Evolutionary conservation across 345 rosid genomes (phyloP).

Genomic region (Acer negundo): DNA sequence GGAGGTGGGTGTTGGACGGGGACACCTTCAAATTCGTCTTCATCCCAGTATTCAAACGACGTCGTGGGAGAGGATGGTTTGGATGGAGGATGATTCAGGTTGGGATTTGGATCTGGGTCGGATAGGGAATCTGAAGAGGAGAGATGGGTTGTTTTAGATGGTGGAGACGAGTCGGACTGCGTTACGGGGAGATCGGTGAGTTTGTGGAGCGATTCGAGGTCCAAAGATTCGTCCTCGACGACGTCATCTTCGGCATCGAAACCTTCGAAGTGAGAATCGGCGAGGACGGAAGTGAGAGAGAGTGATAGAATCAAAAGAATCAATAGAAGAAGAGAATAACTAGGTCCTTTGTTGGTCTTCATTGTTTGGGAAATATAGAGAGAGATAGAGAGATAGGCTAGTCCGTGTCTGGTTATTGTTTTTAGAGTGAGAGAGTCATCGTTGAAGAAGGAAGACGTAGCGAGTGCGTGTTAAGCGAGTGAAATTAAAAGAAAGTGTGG

Average conservation of each 20-base stretch:
- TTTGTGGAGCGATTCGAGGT: conserved; percentile 46
- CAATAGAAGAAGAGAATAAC: not conserved
- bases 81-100: conserved; percentile 9
- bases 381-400: too few relatives aligned
- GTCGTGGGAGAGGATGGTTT: conserved; percentile 36
- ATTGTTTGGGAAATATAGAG: not conserved
- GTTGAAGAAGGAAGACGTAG: too few relatives aligned
- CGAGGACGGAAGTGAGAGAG: conserved; percentile 26
- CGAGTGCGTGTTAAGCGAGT: too few relatives aligned
- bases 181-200: conserved; percentile 61
- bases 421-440: too few relatives aligned
- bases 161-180: conserved; percentile 44
- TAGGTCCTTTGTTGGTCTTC: not conserved
- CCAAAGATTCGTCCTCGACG: conserved; percentile 41
- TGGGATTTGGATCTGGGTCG: conserved; percentile 25
- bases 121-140: conserved; percentile 34
- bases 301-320: conserved; percentile 29
- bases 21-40: conserved; percentile 94
- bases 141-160: conserved; percentile 16
- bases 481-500: too few relatives aligned
- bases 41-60: conserved; percentile 88
- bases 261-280: conserved; percentile 92
- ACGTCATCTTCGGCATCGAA: conserved; percentile 89
- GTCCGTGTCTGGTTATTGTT: too few relatives aligned
- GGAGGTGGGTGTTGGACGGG: conserved; percentile 42